Base-by-base conservation (phyloP, 768 basidiomycete species). In the Boletus sp. region DNA sequence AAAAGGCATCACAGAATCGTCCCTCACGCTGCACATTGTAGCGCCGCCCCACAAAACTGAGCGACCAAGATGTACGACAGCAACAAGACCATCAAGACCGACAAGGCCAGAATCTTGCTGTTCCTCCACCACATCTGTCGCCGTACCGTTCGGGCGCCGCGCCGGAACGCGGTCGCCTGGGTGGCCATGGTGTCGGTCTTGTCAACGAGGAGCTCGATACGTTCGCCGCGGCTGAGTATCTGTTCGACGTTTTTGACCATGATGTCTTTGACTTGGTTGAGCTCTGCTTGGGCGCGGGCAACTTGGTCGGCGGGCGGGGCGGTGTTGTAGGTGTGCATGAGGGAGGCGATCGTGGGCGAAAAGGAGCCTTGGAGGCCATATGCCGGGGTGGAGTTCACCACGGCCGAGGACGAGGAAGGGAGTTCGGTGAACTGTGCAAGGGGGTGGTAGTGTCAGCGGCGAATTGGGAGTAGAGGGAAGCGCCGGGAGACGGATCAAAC, bases 241-340 rank as follows among this genome's bases (percentile, higher is more conserved):
- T 94, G 91, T 75, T 98, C 94, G 61, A 98, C 95, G 71, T 98
- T 98, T 73, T 98, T 92, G 50, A 98, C 95, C 94, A 97, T 96
- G 74, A 97, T 92, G 66, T 94, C 89, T 71, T 97, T 98, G 47
- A 97, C 91, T 63, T 92, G 90, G 58, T 85, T 84, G 41, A 94
- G 80, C 71, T 98, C 94, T 5, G 83, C 82, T 68, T 94, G 94
- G 6, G 96, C 96, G 59, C 92, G 90, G 18, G 87, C 77, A 55
- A 98, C 84, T 59, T 95, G 93, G 70, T 99, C 97, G 8, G 80
- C 73, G 37, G 92, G 94, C 15, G 95, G 94, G 9, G 84, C 75
- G 32, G 92, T 94, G 67, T 93, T 94, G 78, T 92, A 99, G 48
- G 87, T 85, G 66, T 91, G 81, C 86, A 96, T 83, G 54, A 96